These are phyloP conservation scores for Chamaecrista fasciculata DNA, from an alignment of 306 rosid genomes.

Conservation along the genomic window DNA sequence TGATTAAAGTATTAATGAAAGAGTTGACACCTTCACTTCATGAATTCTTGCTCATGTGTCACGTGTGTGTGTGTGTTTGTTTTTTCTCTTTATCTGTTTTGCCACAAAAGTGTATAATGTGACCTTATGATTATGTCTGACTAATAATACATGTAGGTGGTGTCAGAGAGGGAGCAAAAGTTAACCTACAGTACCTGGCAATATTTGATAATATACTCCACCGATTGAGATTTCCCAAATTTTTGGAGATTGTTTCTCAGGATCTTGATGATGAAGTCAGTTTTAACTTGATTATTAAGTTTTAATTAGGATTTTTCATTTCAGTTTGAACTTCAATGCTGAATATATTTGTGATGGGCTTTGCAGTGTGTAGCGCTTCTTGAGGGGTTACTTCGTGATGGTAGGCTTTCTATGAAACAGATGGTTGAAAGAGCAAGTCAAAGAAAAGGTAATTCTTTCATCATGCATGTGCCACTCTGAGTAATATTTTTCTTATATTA, in stretches of 20 bases:
- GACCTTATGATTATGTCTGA: background rate
- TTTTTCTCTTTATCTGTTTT: background rate
- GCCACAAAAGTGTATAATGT: background rate
- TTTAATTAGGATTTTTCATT: constrained; percentile 17
- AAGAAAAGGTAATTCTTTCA: constrained; percentile 51
- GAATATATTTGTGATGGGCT: constrained; percentile 10
- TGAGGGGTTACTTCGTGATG: constrained; percentile 84
- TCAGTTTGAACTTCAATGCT: constrained; percentile 2
- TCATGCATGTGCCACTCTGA: background rate
- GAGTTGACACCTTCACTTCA: background rate
- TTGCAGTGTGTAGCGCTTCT: constrained; percentile 63
- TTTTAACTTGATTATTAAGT: constrained; percentile 20
- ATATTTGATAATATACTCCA: constrained; percentile 74
- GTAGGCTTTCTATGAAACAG: constrained; percentile 73
- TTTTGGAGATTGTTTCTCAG: constrained; percentile 51
- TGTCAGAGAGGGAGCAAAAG: constrained; percentile 35
- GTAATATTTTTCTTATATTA: background rate
- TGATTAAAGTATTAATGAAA: background rate
- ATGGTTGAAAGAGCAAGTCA: constrained; percentile 63
- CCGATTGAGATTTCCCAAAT: constrained; percentile 78
- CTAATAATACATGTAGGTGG: constrained; percentile 37
- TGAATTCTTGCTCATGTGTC: background rate
- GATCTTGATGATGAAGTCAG: constrained; percentile 61
- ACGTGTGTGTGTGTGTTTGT: background rate
- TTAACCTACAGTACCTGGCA: constrained; percentile 49